phyloP scores from a whole-genome alignment of 2,329 filamentous ascomycete species.

The Sarocladium brachiariae region DNA sequence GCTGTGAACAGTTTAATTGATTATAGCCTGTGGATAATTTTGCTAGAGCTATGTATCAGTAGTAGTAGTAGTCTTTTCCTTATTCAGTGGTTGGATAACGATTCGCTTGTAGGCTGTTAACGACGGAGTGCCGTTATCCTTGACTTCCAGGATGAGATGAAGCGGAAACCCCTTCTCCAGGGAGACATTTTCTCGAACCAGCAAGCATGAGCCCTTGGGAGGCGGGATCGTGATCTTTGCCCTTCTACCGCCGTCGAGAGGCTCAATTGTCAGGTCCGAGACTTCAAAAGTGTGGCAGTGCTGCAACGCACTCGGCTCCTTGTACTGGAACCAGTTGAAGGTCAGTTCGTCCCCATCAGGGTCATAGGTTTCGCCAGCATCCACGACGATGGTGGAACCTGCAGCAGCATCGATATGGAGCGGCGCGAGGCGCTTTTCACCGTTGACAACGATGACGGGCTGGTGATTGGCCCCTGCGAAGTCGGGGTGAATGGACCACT shows the following conservation, averaged over 20 bases:
- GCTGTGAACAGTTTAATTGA: no score
- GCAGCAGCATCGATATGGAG: constrained; percentile 34
- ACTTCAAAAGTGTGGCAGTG: constrained; percentile 32
- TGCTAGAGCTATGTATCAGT: no score
- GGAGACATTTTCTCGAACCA: constrained; percentile 25
- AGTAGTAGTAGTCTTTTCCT: constrained; percentile 12
- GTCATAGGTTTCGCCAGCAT: constrained; percentile 37
- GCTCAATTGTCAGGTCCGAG: constrained; percentile 22
- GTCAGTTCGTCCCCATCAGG: constrained; percentile 34
- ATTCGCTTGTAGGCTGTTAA: constrained; percentile 42
- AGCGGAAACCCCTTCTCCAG: no score
- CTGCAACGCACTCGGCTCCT: constrained; percentile 29
- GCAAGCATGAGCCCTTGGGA: no score
- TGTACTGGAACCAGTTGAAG: constrained; percentile 46
- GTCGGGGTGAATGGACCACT: constrained; percentile 25
- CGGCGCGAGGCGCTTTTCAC: constrained; percentile 28
- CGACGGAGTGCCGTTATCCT: constrained; percentile 32
- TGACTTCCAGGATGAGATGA: constrained; percentile 45
- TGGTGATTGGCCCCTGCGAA: constrained; percentile 35
- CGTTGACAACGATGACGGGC: constrained; percentile 37
- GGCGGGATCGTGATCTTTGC: constrained; percentile 26
- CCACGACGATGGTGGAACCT: constrained; percentile 31
- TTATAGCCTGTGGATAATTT: no score
- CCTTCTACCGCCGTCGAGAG: constrained; percentile 11
- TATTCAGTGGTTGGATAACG: constrained; percentile 26